These are phyloP conservation scores for Yarrowia hollandica DNA, from an alignment of 805 yeast genomes.

Conservation along the genomic window DNA sequence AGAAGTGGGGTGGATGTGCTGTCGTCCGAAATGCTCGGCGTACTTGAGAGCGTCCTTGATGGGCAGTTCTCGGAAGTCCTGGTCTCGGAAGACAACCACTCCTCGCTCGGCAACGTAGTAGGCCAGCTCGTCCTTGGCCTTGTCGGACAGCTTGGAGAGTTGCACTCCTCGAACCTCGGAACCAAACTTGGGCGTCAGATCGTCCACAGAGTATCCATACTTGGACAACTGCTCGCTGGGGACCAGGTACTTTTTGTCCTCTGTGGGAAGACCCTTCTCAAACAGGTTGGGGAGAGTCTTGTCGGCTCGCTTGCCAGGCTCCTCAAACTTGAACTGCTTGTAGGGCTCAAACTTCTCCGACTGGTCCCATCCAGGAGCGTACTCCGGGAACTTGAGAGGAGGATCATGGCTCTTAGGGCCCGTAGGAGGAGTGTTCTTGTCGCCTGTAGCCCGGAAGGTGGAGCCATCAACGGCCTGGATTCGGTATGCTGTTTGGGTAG, in stretches of 20 bases:
- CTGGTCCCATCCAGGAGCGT: conserved; percentile 71
- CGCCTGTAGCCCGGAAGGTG: conserved; percentile 31
- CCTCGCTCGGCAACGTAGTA: conserved; percentile 69
- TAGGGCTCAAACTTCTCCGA: conserved; percentile 52
- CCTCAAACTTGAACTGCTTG: conserved; percentile 56
- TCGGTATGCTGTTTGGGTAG: conserved; percentile 30
- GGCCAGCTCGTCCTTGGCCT: conserved; percentile 69
- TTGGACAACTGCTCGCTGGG: conserved; percentile 33
- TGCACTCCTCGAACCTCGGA: conserved; percentile 65
- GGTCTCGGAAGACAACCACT: conserved; percentile 69
- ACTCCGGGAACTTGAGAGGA: conserved; percentile 50
- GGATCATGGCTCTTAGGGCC: conserved; percentile 8
- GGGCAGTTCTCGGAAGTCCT: conserved; percentile 55
- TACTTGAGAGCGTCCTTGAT: conserved; percentile 45
- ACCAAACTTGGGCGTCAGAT: conserved; percentile 68
- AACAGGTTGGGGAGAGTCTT: conserved; percentile 54
- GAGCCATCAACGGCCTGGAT: conserved; percentile 32
- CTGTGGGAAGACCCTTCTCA: conserved; percentile 38
- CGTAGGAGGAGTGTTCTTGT: neutral
- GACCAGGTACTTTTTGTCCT: conserved; percentile 14
- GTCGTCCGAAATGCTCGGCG: conserved; percentile 66
- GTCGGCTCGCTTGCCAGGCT: conserved; percentile 70
- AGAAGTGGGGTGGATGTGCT: conserved; percentile 72
- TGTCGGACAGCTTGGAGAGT: conserved; percentile 52
- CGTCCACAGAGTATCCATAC: conserved; percentile 37